Percentiles rank a stretch among this genome's conserved stretches.
phyloP scores from a whole-genome alignment of 139 green algal genomes.

The Auxenochlorella protothecoides region DNA sequence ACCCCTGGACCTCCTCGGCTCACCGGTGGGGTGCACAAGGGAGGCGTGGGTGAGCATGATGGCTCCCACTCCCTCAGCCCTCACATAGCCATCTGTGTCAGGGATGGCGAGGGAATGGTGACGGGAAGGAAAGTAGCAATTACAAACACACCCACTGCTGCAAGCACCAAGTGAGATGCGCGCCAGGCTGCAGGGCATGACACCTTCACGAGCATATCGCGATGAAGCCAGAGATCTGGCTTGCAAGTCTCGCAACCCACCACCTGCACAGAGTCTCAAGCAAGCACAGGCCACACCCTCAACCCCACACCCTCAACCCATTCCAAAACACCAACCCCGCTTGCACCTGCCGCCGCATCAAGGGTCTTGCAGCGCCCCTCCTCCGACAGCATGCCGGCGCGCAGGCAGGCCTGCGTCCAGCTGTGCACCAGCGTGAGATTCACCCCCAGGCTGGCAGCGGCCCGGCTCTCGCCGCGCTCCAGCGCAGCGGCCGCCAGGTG shows the following conservation, averaged over 20 bases:
- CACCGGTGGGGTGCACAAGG: background rate
- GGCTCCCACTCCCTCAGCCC: constrained; percentile 40
- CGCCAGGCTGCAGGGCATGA: too few species aligned
- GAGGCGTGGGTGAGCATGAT: constrained; percentile 20
- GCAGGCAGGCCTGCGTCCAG: constrained; percentile 29
- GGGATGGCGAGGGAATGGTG: too few species aligned
- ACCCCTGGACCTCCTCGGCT: background rate
- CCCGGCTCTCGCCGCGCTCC: constrained; percentile 10
- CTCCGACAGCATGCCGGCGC: constrained; percentile 24
- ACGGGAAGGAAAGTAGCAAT: too few species aligned
- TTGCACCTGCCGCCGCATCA: constrained; percentile 18
- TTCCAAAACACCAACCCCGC: too few species aligned
- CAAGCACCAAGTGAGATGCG: too few species aligned
- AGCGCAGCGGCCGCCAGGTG: constrained; percentile 4
- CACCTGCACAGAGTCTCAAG: too few species aligned
- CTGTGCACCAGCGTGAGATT: constrained; percentile 29
- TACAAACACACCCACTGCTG: too few species aligned
- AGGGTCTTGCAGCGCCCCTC: constrained; percentile 49
- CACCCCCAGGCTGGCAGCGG: constrained; percentile 23
- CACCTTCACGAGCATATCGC: too few species aligned
- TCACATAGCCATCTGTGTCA: constrained; percentile 42
- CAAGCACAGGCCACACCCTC: too few species aligned
- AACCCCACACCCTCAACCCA: too few species aligned
- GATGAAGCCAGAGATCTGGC: too few species aligned
- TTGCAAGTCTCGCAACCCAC: too few species aligned